A percentile compares a stretch with the other conserved stretches of the same genome.
phyloP scores from a whole-genome alignment of 768 basidiomycete species.

The Suillus alpinus region DNA sequence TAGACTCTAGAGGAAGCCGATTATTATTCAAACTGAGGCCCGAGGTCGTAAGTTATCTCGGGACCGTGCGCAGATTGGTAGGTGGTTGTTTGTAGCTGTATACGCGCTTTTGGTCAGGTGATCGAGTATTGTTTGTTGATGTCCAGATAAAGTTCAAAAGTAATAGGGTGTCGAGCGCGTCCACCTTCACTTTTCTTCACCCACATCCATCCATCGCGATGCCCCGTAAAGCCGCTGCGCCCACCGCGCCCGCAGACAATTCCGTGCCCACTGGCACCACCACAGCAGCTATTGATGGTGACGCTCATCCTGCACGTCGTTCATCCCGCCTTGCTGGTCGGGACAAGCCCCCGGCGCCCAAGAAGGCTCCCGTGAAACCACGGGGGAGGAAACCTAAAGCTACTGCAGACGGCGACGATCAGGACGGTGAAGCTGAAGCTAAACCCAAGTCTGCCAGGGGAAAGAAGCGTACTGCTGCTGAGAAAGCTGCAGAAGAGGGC shows the following conservation, averaged over 20 bases:
- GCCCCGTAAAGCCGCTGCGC: constrained; percentile 68
- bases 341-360: constrained; percentile 52
- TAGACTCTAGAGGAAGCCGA: neutral
- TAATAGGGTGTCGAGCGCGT: constrained; percentile 30
- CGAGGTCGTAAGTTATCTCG: neutral
- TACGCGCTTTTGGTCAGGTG: constrained; percentile 33
- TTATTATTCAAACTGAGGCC: neutral
- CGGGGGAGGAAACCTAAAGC: constrained; percentile 45
- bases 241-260: constrained; percentile 35
- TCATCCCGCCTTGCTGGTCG: constrained; percentile 73
- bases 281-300: constrained; percentile 23
- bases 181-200: constrained; percentile 16
- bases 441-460: constrained; percentile 48
- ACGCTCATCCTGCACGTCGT: constrained; percentile 55
- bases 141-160: constrained; percentile 31
- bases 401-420: constrained; percentile 24
- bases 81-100: constrained; percentile 23
- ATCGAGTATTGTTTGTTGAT: constrained; percentile 36
- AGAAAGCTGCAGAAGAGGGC: constrained; percentile 37
- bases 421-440: constrained; percentile 45
- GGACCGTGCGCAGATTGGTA: constrained; percentile 18
- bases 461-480: constrained; percentile 52
- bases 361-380: constrained; percentile 66
- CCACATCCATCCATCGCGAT: constrained; percentile 32
- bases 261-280: neutral